phyloP scores from a whole-genome alignment of 805 yeast genomes.

The Suhomyces kilbournensis region DNA sequence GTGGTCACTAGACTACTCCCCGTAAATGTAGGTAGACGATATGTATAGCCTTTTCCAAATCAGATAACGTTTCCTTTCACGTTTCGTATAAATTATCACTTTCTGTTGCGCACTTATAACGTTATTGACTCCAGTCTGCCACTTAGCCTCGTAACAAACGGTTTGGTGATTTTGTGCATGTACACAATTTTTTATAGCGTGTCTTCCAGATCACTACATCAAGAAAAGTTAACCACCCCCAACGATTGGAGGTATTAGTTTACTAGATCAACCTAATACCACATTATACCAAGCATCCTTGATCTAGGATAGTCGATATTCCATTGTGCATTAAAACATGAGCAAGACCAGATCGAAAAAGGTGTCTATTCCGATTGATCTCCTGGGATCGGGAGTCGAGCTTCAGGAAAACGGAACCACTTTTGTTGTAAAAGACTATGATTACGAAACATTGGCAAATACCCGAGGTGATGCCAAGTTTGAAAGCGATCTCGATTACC shows the following conservation, averaged over 20 bases:
- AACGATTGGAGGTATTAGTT: neutral
- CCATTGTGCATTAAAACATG: neutral
- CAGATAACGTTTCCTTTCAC: neutral
- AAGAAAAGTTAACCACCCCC: neutral
- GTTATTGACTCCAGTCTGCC: neutral
- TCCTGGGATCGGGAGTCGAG: slow-evolving; percentile 3
- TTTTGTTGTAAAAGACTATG: slow-evolving; percentile 10
- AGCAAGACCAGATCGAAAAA: slow-evolving; percentile 2
- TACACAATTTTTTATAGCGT: neutral
- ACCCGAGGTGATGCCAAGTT: slow-evolving; percentile 15
- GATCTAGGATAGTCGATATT: neutral
- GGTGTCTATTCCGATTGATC: neutral
- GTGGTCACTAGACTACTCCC: neutral
- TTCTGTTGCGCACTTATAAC: neutral
- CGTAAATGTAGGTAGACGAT: neutral
- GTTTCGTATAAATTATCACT: neutral
- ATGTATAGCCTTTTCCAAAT: neutral
- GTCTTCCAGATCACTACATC: neutral
- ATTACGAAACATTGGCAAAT: slow-evolving; percentile 13
- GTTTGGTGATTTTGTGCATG: slow-evolving; percentile 1
- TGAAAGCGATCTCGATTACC: slow-evolving; percentile 29
- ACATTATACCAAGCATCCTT: neutral
- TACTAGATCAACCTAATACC: neutral
- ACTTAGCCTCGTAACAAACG: slow-evolving; percentile 1
- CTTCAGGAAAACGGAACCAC: neutral